A percentile compares a stretch with the other conserved stretches of the same genome.
phyloP scores from a whole-genome alignment of 805 yeast species.

The Saccharomycopsis sp. region DNA sequence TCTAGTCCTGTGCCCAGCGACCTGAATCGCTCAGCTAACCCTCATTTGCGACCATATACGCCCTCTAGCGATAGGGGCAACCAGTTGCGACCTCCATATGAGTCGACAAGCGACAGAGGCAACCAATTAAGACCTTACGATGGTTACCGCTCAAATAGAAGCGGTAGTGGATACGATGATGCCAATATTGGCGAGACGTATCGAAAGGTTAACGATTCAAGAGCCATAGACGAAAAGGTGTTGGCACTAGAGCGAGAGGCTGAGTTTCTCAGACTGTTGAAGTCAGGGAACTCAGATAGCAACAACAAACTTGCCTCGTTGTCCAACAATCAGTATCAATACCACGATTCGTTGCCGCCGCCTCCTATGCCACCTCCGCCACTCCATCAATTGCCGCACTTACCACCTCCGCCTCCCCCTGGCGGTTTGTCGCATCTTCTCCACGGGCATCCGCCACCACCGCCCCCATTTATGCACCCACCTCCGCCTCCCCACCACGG shows the following conservation, averaged over 20 bases:
- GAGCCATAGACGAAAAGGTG: constrained; percentile 2
- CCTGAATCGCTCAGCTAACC: too few relatives aligned
- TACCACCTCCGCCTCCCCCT: constrained; percentile 14
- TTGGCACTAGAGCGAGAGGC: neutral
- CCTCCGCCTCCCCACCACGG: constrained; percentile 13
- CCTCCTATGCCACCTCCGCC: constrained; percentile 21
- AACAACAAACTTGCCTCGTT: neutral
- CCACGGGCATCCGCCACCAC: constrained; percentile 8
- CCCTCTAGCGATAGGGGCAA: too few relatives aligned
- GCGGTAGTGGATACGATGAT: neutral
- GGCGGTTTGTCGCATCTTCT: constrained; percentile 10
- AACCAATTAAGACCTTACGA: neutral
- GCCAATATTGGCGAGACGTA: neutral
- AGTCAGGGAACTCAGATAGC: neutral
- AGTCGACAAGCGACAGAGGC: too few relatives aligned
- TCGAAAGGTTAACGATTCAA: neutral
- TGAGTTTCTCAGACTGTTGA: neutral
- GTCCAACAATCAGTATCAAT: neutral
- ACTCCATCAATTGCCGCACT: neutral
- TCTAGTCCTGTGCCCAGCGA: neutral
- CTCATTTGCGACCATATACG: too few relatives aligned
- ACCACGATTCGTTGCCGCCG: neutral
- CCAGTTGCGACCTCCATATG: too few relatives aligned
- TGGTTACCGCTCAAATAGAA: neutral
- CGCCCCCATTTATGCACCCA: constrained; percentile 14